Conservation (phyloP, 2,329 filamentous ascomycete genomes). For the Calonectria ilicicola region DNA sequence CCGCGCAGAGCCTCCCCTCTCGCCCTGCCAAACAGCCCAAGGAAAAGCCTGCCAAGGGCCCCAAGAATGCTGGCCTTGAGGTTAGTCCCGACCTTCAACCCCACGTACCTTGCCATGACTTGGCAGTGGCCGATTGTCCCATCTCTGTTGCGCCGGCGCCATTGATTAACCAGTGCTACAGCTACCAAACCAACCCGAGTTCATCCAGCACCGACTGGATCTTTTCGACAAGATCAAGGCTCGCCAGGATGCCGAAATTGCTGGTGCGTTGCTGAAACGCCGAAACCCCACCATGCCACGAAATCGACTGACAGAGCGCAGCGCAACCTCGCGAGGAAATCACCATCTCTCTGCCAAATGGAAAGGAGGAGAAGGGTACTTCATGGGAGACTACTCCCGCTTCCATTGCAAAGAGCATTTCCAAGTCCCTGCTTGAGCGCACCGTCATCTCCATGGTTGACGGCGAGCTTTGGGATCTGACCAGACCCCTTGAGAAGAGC, state of each 20-base stretch:
- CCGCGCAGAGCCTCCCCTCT: conserved; percentile 49
- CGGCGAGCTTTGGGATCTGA: conserved; percentile 90
- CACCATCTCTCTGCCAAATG: conserved; percentile 79
- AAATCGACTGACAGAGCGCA: conserved; percentile 52
- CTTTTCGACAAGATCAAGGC: conserved; percentile 92
- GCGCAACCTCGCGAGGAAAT: conserved; percentile 79
- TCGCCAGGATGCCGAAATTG: conserved; percentile 81
- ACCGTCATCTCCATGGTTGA: conserved; percentile 89
- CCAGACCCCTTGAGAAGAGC: conserved; percentile 88
- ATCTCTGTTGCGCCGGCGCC: conserved; percentile 1
- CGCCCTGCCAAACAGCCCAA: conserved; percentile 53
- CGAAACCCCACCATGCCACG: conserved; percentile 2
- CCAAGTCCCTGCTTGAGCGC: conserved; percentile 86
- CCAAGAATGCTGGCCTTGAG: conserved; percentile 71
- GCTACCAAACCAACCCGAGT: conserved; percentile 72
- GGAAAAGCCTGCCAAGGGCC: conserved; percentile 46
- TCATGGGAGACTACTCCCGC: conserved; percentile 93
- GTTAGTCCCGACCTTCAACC: conserved; percentile 42
- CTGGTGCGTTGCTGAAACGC: conserved; percentile 47
- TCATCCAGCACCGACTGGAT: conserved; percentile 84
- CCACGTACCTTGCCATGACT: conserved; percentile 48
- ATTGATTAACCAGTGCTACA: conserved; percentile 39
- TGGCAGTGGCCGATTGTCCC: not conserved
- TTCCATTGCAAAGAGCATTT: conserved; percentile 82
- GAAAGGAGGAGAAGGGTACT: conserved; percentile 77